Base-by-base conservation (phyloP, 2,329 filamentous ascomycete genomes). In the Colletotrichum gloeosporioides region DNA sequence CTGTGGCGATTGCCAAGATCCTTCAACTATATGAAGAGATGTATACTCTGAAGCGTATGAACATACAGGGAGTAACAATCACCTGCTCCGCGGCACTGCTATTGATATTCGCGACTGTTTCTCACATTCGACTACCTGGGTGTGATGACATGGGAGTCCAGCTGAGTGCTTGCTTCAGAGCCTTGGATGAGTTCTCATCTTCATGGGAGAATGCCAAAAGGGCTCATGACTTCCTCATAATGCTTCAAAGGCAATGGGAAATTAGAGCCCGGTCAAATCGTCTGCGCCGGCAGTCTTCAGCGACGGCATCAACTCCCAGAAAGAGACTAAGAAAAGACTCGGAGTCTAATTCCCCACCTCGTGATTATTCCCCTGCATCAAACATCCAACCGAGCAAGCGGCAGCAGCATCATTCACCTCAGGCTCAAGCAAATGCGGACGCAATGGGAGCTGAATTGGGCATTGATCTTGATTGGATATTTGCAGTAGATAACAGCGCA, bases 201-300 rank as follows among this genome's bases (percentile, higher is more conserved):
- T 69, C 49, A 6, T 80, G 80, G 80, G 80, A 80, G 57, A 80
- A 73, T 44, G 79, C 79, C 2, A 81, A 80, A 69, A 55, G 78
- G 4, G 78, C 79, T 4, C 74, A 73, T 15, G 79, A 80, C 25
- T 80, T 81, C 49, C 77, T 81, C 4, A 63, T 78, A 4, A n/a
- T 80, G 31, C 34, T 81, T 10, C 80, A 80, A 34, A 69, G 80
- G 4, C 53, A 69, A 13, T 69, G 66, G 66, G 66, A 59, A 27
- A 44, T 39, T 9, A 22, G 66, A 31, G 32, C 66, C 15, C 39
- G 53, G 22, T 59, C 66, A 6, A 39, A 29, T 29, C 34, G 63
- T 8, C 7, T 29, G 15, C 63, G 63, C 29, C 36, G 63, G 10
- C 63, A 66, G 22, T 66, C 63, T 25, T 27, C 34, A 29, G 36